Evolutionary conservation across 2,329 filamentous ascomycete genomes (phyloP).

Genomic region (Claviceps cyperi): DNA sequence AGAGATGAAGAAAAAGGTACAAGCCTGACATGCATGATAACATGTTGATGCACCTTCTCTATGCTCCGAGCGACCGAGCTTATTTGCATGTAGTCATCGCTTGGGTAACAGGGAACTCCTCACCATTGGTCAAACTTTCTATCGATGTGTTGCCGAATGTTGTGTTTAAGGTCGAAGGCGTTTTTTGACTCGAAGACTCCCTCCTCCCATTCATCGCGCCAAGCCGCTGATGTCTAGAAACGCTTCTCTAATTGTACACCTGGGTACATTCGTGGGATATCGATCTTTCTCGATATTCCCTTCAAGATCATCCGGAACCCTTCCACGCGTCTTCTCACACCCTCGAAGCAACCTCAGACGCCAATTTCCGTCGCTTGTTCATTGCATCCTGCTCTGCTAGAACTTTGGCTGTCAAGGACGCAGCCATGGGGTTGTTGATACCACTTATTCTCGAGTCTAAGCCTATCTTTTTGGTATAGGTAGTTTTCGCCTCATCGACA

Average conservation of each 20-base stretch:
- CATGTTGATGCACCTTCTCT: no score
- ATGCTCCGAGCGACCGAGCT: no score
- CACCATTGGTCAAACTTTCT: not conserved
- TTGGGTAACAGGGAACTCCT: not conserved
- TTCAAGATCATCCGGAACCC: not conserved
- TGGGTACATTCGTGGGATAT: not conserved
- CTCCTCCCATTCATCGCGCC: not conserved
- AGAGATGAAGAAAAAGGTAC: no score
- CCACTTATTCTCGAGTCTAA: conserved; percentile 31
- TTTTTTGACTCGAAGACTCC: not conserved
- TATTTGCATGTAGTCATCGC: not conserved
- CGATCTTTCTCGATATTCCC: not conserved
- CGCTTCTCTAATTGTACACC: not conserved
- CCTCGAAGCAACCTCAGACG: conserved; percentile 9
- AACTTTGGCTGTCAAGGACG: conserved; percentile 72
- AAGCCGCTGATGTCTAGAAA: not conserved
- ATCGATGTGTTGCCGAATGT: not conserved
- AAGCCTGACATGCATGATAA: no score
- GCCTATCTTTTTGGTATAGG: conserved; percentile 15
- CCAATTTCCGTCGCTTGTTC: conserved; percentile 64
- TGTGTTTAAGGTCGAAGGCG: not conserved
- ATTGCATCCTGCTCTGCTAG: conserved; percentile 72
- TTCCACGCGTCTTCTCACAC: conserved; percentile 3
- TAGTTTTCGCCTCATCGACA: conserved; percentile 16
- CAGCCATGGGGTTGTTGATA: conserved; percentile 82